Percentiles rank a stretch among this genome's conserved stretches.
These are phyloP conservation scores for Sphagnum tenellum DNA, from an alignment of 225 moss, liverwort and hornwort species.

Conservation along the genomic window DNA sequence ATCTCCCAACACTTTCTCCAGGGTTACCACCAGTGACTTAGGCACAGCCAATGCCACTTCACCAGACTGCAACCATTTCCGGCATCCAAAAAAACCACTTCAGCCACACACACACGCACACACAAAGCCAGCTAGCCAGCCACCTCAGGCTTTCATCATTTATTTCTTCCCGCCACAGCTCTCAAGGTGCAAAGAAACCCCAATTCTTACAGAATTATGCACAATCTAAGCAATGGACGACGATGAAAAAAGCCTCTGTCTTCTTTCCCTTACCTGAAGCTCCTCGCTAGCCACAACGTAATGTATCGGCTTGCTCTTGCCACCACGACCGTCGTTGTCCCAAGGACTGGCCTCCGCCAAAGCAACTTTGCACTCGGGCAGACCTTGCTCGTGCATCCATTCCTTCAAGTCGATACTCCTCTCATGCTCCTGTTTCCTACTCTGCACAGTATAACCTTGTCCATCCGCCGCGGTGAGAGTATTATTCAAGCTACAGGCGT, in stretches of 20 bases:
- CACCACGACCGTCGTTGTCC: slow-evolving; percentile 12
- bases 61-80: slow-evolving; percentile 54
- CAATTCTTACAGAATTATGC: too few species aligned
- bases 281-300: slow-evolving; percentile 88
- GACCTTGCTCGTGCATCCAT: slow-evolving; percentile 96
- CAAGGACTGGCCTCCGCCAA: slow-evolving; percentile 49
- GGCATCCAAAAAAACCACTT: background rate
- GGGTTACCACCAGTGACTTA: slow-evolving; percentile 79
- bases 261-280: slow-evolving; percentile 46
- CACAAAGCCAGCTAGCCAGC: too few species aligned
- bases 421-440: slow-evolving; percentile 46
- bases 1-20: slow-evolving; percentile 96
- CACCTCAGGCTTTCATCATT: too few species aligned
- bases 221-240: too few species aligned
- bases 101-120: background rate
- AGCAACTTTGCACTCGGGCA: slow-evolving; percentile 76
- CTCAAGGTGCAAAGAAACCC: too few species aligned
- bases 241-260: background rate
- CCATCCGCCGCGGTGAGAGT: slow-evolving; percentile 48
- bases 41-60: slow-evolving; percentile 89
- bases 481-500: slow-evolving; percentile 15
- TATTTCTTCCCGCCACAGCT: too few species aligned
- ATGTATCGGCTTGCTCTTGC: slow-evolving; percentile 77
- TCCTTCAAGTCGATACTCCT: slow-evolving; percentile 92
- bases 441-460: slow-evolving; percentile 43